phyloP scores from a whole-genome alignment of 1,139 yeast genomes.

The Candida mesenterica region DNA sequence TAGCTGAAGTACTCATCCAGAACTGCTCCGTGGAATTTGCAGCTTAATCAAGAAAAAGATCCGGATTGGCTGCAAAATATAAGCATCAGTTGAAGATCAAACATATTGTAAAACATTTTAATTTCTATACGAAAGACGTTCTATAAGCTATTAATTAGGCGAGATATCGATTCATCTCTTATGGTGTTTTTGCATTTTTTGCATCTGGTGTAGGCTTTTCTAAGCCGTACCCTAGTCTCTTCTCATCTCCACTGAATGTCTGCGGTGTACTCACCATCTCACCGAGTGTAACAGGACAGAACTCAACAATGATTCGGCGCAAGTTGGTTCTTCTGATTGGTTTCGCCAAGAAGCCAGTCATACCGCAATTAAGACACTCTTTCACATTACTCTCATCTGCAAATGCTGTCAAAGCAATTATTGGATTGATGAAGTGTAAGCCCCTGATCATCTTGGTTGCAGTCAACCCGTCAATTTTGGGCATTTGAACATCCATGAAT shows the following conservation, averaged over 20 bases:
- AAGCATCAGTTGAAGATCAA: too few relatives aligned
- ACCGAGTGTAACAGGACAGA: slow-evolving; percentile 32
- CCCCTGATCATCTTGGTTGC: slow-evolving; percentile 76
- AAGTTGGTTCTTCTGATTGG: slow-evolving; percentile 77
- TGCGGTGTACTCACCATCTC: slow-evolving; percentile 32
- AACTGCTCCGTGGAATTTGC: too few relatives aligned
- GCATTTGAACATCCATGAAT: slow-evolving; percentile 98
- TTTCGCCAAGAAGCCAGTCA: slow-evolving; percentile 84
- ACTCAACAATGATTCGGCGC: slow-evolving; percentile 48
- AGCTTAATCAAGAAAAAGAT: too few relatives aligned
- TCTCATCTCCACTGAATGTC: slow-evolving; percentile 16
- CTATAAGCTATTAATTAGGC: neutral
- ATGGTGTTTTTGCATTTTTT: neutral
- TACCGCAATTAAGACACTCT: slow-evolving; percentile 77
- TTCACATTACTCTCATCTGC: slow-evolving; percentile 84
- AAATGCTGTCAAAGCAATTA: slow-evolving; percentile 91
- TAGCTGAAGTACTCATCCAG: too few relatives aligned
- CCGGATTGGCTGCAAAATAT: too few relatives aligned
- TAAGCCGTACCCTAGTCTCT: slow-evolving; percentile 13
- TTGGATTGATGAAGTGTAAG: slow-evolving; percentile 65
- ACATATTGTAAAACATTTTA: too few relatives aligned
- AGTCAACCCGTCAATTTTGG: slow-evolving; percentile 79
- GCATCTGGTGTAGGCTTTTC: slow-evolving; percentile 2
- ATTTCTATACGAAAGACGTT: neutral
- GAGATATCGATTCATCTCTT: neutral